Percentiles rank a stretch among this genome's conserved stretches.
These are phyloP conservation scores for Microstegium vimineum DNA, from an alignment of 176 grass and related monocot species.

Conservation along the genomic window DNA sequence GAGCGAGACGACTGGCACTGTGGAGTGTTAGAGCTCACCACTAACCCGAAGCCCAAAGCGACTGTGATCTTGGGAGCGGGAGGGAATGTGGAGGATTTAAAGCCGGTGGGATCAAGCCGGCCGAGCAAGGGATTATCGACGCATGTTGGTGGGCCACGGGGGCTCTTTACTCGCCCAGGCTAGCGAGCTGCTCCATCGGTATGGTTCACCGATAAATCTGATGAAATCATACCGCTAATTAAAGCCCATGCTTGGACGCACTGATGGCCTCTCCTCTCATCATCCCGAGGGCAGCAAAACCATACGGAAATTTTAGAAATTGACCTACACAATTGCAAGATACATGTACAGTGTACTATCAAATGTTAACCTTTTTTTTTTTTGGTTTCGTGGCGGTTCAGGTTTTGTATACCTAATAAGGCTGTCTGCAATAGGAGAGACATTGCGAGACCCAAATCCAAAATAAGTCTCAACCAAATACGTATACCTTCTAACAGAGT, in stretches of 20 bases:
- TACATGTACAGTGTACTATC: neutral
- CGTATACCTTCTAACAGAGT: no score
- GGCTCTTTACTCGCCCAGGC: slow-evolving; percentile 24
- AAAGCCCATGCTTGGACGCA: neutral
- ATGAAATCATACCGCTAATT: slow-evolving; percentile 33
- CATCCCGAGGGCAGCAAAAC: neutral
- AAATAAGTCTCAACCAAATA: no score
- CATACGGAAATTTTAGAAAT: neutral
- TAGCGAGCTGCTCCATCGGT: slow-evolving; percentile 3
- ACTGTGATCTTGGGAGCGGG: neutral
- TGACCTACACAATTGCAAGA: neutral
- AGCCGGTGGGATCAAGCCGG: neutral
- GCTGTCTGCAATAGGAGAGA: no score
- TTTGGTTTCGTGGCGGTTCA: no score
- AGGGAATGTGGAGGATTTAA: slow-evolving; percentile 20
- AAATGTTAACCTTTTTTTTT: no score
- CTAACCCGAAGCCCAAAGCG: neutral
- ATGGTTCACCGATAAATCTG: slow-evolving; percentile 44
- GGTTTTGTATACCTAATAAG: no score
- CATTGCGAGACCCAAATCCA: no score
- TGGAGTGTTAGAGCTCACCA: neutral
- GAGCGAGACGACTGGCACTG: neutral
- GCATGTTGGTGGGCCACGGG: slow-evolving; percentile 6
- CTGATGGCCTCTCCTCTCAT: neutral
- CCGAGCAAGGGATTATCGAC: neutral